Evolutionary conservation across 2,329 filamentous ascomycete genomes (phyloP).

Genomic region (Phialophora expanda): DNA sequence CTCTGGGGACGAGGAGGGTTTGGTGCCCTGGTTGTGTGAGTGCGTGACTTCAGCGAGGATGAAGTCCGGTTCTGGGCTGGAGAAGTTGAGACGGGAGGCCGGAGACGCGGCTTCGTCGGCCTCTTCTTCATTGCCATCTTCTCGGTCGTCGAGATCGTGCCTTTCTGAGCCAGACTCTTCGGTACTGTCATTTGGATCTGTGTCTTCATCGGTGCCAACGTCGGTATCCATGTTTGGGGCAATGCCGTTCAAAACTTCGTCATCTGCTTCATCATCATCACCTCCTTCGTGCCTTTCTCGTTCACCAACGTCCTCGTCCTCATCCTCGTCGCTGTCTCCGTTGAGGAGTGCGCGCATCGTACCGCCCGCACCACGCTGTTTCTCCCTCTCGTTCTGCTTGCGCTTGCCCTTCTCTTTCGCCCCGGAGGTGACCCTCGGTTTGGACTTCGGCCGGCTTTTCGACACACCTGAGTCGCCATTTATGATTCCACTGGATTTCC

Average conservation of each 20-base stretch:
- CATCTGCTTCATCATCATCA: neutral
- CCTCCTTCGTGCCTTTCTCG: constrained; percentile 5
- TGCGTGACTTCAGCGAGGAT: constrained; percentile 54
- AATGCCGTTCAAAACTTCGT: neutral
- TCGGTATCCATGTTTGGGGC: neutral
- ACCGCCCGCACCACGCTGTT: constrained; percentile 17
- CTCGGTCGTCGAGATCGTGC: neutral
- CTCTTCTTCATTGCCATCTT: neutral
- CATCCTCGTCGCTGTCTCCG: constrained; percentile 21
- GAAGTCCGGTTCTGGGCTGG: constrained; percentile 51
- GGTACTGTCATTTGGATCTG: neutral
- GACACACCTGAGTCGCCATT: neutral
- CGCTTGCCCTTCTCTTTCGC: constrained; percentile 3
- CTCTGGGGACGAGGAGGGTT: constrained; percentile 36
- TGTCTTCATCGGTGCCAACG: neutral
- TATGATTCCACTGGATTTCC: neutral
- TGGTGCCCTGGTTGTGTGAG: constrained; percentile 27
- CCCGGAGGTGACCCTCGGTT: neutral
- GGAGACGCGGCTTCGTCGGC: constrained; percentile 23
- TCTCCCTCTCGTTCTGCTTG: constrained; percentile 10
- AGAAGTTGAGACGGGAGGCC: constrained; percentile 14
- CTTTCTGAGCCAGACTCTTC: neutral
- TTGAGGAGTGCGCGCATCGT: constrained; percentile 26
- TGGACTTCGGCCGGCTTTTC: neutral
- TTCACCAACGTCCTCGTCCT: constrained; percentile 17